Conservation (phyloP, 2,329 filamentous ascomycete species). For the Xylariaceae sp. region DNA sequence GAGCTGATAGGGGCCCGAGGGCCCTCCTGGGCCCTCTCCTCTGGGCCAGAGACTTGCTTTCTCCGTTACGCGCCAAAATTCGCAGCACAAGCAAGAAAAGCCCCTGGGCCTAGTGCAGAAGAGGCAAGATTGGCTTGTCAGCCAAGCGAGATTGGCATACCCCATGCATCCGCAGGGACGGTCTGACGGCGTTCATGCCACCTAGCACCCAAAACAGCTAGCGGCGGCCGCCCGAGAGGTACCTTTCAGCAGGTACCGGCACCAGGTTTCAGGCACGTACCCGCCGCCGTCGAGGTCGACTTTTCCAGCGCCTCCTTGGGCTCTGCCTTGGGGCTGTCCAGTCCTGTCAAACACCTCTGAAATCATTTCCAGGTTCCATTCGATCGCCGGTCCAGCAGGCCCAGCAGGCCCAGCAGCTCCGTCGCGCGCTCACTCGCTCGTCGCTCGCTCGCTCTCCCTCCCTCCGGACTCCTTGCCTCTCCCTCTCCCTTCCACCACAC, state of each 20-base stretch:
- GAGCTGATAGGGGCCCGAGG: too few species aligned
- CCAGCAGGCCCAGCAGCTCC: neutral
- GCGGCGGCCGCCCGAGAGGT: too few species aligned
- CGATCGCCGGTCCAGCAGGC: neutral
- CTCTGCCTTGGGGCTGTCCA: neutral
- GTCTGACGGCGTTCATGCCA: neutral
- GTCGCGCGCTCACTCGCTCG: neutral
- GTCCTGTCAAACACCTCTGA: neutral
- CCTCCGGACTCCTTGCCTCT: constrained; percentile 1
- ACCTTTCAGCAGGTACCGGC: neutral
- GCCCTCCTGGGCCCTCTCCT: too few species aligned
- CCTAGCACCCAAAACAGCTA: too few species aligned
- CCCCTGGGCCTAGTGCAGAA: neutral
- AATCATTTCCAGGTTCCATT: neutral
- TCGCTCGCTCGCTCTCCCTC: constrained; percentile 1
- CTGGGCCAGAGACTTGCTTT: too few species aligned
- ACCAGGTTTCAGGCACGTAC: neutral
- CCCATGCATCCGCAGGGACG: neutral
- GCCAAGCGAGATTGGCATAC: neutral
- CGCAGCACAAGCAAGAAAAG: neutral
- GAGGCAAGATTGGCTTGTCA: neutral
- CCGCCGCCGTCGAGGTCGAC: neutral
- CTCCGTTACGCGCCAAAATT: constrained; percentile 1
- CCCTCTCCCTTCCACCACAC: constrained; percentile 2
- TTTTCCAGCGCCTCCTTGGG: neutral